Conservation (phyloP, 768 basidiomycete genomes). For the Clavulina sp. region DNA sequence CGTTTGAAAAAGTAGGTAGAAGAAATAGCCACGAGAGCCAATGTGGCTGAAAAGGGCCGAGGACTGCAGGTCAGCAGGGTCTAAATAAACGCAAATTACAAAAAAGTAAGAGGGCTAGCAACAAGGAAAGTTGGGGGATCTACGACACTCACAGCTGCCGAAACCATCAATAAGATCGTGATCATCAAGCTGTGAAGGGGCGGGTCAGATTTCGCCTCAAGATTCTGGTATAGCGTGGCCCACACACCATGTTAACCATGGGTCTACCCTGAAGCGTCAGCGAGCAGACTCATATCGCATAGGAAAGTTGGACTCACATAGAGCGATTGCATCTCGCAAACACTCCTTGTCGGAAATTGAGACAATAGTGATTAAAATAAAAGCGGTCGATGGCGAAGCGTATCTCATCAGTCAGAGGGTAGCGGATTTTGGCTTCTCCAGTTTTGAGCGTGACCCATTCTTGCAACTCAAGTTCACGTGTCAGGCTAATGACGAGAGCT, state of each 20-base stretch:
- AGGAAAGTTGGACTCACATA: constrained; percentile 38
- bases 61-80: constrained; percentile 12
- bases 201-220: too few species aligned
- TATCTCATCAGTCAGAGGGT: constrained; percentile 54
- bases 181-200: constrained; percentile 18
- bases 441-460: constrained; percentile 58
- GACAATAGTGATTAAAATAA: constrained; percentile 84
- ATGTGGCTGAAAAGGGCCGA: constrained; percentile 29
- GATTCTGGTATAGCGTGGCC: too few species aligned
- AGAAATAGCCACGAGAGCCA: constrained; percentile 76
- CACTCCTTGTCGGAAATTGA: constrained; percentile 67
- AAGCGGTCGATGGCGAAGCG: constrained; percentile 56
- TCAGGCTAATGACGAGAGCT: constrained; percentile 35
- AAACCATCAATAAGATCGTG: constrained; percentile 52
- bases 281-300: neutral
- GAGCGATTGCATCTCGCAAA: constrained; percentile 83
- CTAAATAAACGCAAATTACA: constrained; percentile 29
- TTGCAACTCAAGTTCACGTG: constrained; percentile 75
- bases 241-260: too few species aligned
- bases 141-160: constrained; percentile 52
- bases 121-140: constrained; percentile 73
- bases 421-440: constrained; percentile 37
- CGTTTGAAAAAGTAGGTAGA: constrained; percentile 86
- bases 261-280: too few species aligned
- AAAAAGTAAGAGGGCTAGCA: constrained; percentile 55